A percentile compares a stretch with the other conserved stretches of the same genome.
Evolutionary conservation across 306 rosid species (phyloP).

Genomic region (Urtica urens): DNA sequence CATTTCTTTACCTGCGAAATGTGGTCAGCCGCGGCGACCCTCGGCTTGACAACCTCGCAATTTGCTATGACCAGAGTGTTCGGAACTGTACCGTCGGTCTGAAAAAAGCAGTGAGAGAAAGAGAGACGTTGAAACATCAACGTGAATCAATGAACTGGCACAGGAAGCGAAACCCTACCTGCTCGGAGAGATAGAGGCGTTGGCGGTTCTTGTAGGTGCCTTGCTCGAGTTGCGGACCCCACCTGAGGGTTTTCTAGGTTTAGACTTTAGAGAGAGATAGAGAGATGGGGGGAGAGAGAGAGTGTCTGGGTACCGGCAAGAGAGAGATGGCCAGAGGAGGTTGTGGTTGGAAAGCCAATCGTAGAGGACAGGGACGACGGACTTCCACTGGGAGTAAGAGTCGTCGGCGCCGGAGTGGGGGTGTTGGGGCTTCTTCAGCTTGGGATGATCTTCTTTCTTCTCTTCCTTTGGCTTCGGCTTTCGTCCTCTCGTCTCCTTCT

Average conservation of each 20-base stretch:
- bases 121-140: background rate
- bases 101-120: constrained; percentile 1
- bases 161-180: constrained; percentile 28
- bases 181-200: constrained; percentile 85
- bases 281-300: background rate
- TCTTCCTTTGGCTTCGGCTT: constrained; percentile 84
- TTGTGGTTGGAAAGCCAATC: constrained; percentile 97
- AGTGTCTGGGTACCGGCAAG: constrained; percentile 48
- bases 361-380: constrained; percentile 75
- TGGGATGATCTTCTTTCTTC: constrained; percentile 39
- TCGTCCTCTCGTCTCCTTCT: constrained; percentile 81
- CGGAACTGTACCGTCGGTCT: constrained; percentile 99
- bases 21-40: constrained; percentile 99
- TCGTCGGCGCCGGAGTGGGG: constrained; percentile 64
- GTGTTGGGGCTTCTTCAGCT: constrained; percentile 38
- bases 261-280: background rate
- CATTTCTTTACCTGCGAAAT: constrained; percentile 89
- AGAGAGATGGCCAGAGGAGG: constrained; percentile 93
- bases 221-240: constrained; percentile 80
- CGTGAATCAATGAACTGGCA: background rate
- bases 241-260: too few species aligned
- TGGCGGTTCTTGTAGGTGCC: constrained; percentile 84
- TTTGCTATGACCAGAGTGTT: constrained; percentile 95
- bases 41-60: constrained; percentile 92
- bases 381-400: constrained; percentile 81